Percentiles rank a stretch among this genome's conserved stretches.
Evolutionary conservation across 106 monocot genomes (phyloP).

Genomic region (Dendrobium huoshanense): DNA sequence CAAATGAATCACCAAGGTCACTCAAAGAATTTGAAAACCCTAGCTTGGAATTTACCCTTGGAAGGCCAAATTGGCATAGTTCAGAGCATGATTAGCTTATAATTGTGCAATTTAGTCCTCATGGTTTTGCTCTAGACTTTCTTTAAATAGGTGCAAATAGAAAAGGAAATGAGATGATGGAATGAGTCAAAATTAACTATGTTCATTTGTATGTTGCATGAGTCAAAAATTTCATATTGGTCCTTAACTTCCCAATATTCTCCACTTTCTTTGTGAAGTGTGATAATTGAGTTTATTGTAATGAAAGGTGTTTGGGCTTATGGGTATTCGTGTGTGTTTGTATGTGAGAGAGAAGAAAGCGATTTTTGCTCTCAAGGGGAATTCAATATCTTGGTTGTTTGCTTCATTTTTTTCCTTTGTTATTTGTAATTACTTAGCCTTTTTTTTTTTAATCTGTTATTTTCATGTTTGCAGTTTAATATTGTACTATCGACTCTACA

Average conservation of each 20-base stretch:
- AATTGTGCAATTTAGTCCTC: background rate
- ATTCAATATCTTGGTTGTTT: background rate
- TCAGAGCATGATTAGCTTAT: constrained; percentile 11
- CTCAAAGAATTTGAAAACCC: constrained; percentile 32
- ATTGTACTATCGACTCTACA: too few species aligned
- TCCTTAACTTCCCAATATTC: background rate
- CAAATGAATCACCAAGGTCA: constrained; percentile 2
- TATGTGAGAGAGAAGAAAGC: background rate
- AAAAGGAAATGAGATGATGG: background rate
- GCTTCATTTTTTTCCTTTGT: background rate
- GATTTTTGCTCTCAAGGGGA: background rate
- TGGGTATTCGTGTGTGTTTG: background rate
- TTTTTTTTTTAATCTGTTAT: background rate
- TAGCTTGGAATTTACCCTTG: constrained; percentile 55
- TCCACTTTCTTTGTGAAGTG: background rate
- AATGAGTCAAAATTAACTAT: background rate
- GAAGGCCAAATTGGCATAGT: constrained; percentile 41
- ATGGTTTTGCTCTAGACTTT: constrained; percentile 4
- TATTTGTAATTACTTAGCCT: background rate
- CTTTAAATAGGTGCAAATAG: constrained; percentile 1
- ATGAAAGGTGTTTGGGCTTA: background rate
- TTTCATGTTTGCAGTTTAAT: background rate
- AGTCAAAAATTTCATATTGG: background rate
- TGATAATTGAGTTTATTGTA: background rate
- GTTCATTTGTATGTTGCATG: background rate